A percentile compares a stretch with the other conserved stretches of the same genome.
These are phyloP conservation scores for Colletotrichum cereale DNA, from an alignment of 2,329 filamentous ascomycete species.

Conservation along the genomic window DNA sequence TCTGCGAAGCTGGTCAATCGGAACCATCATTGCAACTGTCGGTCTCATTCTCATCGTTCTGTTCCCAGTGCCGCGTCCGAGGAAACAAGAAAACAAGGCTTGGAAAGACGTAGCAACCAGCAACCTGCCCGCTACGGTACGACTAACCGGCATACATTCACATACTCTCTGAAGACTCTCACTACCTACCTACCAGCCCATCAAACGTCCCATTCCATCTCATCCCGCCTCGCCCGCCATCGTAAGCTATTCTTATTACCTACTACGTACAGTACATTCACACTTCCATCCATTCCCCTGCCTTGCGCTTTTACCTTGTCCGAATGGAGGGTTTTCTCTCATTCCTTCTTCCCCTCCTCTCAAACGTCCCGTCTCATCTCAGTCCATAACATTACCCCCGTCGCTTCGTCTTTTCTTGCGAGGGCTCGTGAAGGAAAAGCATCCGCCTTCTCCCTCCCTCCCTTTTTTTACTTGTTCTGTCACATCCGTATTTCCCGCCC, in stretches of 20 bases:
- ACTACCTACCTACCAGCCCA: background rate
- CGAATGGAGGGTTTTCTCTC: constrained; percentile 7
- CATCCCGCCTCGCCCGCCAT: constrained; percentile 34
- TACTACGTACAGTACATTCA: no score
- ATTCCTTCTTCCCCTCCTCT: constrained; percentile 3
- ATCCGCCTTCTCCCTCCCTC: constrained; percentile 2
- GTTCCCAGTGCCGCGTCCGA: background rate
- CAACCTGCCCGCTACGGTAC: background rate
- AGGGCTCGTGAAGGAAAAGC: constrained; percentile 3
- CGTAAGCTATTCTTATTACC: constrained; percentile 32
- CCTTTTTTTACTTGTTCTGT: background rate
- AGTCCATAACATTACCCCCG: constrained; percentile 24
- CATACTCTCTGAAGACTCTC: background rate
- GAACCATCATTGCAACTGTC: background rate
- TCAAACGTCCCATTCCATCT: constrained; percentile 24
- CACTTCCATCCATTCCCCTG: constrained; percentile 2
- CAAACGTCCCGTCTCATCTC: constrained; percentile 28
- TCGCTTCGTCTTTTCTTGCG: constrained; percentile 35
- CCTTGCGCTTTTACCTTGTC: constrained; percentile 14
- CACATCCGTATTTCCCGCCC: background rate
- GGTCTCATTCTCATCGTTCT: background rate
- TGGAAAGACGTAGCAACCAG: background rate
- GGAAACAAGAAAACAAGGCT: background rate
- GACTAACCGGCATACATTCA: background rate
- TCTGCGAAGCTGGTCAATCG: background rate